Evolutionary conservation across 371 early-diverging fungal species (phyloP).

Genomic region (Thermomucor indicae-seudaticae): DNA sequence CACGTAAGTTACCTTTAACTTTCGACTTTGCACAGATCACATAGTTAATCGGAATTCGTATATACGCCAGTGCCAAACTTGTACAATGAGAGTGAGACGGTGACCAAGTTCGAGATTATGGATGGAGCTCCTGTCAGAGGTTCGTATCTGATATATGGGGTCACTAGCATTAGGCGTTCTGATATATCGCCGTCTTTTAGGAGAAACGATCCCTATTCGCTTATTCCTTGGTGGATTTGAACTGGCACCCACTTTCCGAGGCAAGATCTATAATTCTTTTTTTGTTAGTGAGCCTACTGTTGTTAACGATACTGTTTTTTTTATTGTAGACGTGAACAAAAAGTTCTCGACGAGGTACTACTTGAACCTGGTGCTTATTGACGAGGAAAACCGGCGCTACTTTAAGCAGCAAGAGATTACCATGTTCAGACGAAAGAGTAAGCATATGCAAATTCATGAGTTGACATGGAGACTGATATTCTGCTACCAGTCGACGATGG

Average conservation of each 20-base stretch:
- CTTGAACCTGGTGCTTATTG: constrained; percentile 93
- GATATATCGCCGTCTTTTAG: constrained; percentile 17
- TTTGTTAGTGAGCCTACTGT: neutral
- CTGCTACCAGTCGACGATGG: constrained; percentile 21
- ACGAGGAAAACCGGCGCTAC: constrained; percentile 97
- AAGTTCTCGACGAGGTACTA: constrained; percentile 97
- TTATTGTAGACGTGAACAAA: constrained; percentile 78
- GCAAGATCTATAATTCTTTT: constrained; percentile 9
- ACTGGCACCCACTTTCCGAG: constrained; percentile 84
- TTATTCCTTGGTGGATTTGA: constrained; percentile 96
- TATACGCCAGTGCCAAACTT: constrained; percentile 94
- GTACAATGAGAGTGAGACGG: constrained; percentile 96
- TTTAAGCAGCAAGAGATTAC: constrained; percentile 97
- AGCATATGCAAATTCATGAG: constrained; percentile 2
- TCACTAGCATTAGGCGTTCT: neutral
- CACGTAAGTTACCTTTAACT: constrained; percentile 26
- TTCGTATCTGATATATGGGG: constrained; percentile 6
- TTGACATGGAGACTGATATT: neutral
- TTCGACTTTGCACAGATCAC: neutral
- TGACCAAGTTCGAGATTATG: constrained; percentile 98
- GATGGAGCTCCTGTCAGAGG: constrained; percentile 97
- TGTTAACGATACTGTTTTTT: neutral
- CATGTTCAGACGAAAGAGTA: constrained; percentile 65
- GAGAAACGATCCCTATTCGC: constrained; percentile 98
- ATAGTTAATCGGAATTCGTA: neutral